A percentile compares a stretch with the other conserved stretches of the same genome.
Evolutionary conservation across 176 grass and related monocot species (phyloP).

Genomic region (Metroxylon sagu): DNA sequence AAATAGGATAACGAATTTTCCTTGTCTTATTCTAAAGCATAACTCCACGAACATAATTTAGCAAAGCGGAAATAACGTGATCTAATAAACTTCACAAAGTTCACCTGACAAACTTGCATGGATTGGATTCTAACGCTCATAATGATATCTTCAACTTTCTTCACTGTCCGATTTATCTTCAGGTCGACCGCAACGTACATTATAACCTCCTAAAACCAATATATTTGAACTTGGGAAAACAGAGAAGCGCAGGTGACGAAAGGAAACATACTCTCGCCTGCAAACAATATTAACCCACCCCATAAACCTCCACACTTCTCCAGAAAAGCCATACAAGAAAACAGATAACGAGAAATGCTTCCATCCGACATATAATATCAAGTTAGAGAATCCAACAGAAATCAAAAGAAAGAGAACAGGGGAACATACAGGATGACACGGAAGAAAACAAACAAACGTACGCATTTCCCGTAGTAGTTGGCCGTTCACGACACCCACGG

Average conservation of each 20-base stretch:
- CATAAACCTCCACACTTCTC: not conserved
- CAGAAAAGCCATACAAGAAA: too few relatives aligned
- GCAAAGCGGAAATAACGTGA: not conserved
- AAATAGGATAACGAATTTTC: too few relatives aligned
- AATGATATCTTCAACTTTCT: constrained; percentile 50
- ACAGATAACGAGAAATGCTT: too few relatives aligned
- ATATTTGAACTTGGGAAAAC: not conserved
- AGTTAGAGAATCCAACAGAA: not conserved
- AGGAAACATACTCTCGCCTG: constrained; percentile 8
- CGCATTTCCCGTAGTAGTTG: not conserved
- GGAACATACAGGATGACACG: constrained; percentile 28
- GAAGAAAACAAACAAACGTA: constrained; percentile 26
- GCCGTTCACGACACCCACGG: constrained; percentile 18
- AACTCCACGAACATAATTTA: too few relatives aligned
- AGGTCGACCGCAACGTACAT: constrained; percentile 67
- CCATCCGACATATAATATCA: too few relatives aligned
- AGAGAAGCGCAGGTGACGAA: not conserved
- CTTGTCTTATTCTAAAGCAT: too few relatives aligned
- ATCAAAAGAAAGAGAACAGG: not conserved
- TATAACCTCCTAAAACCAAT: constrained; percentile 36
- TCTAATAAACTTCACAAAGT: not conserved
- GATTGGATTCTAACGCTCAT: constrained; percentile 76
- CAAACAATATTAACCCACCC: not conserved
- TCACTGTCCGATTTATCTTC: constrained; percentile 52
- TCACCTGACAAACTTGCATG: constrained; percentile 89